phyloP scores from a whole-genome alignment of 352 stramenopile genomes.

The Phytophthora lateralis region DNA sequence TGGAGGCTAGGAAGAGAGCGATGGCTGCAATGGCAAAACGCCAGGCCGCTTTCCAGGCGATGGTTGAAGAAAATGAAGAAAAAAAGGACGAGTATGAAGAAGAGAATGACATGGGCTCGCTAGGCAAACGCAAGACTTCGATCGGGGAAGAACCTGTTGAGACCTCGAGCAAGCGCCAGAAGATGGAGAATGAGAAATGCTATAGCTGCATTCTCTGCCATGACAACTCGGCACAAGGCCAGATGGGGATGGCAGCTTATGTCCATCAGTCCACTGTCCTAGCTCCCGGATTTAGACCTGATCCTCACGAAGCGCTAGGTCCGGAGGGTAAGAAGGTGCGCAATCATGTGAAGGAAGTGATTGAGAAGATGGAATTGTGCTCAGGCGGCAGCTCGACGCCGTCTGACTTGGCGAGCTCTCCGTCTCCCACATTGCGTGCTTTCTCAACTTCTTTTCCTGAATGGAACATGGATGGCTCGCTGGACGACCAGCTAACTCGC shows the following conservation, averaged over 20 bases:
- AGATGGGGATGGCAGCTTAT: slow-evolving; percentile 87
- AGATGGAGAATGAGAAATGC: slow-evolving; percentile 43
- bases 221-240: slow-evolving; percentile 74
- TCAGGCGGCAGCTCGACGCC: slow-evolving; percentile 52
- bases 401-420: slow-evolving; percentile 42
- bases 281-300: slow-evolving; percentile 73
- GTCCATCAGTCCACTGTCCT: slow-evolving; percentile 89
- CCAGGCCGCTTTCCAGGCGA: slow-evolving; percentile 84
- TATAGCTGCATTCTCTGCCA: slow-evolving; percentile 89
- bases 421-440: slow-evolving; percentile 63
- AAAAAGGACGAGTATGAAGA: slow-evolving; percentile 33
- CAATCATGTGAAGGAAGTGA: slow-evolving; percentile 65
- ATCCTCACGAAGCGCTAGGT: slow-evolving; percentile 65
- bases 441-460: slow-evolving; percentile 68
- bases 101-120: slow-evolving; percentile 29
- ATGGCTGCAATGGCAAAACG: slow-evolving; percentile 83
- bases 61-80: slow-evolving; percentile 65
- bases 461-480: slow-evolving; percentile 64
- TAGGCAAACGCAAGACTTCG: slow-evolving; percentile 58
- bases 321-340: slow-evolving; percentile 58
- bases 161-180: slow-evolving; percentile 51
- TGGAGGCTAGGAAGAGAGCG: slow-evolving; percentile 76
- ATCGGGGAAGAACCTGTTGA: slow-evolving; percentile 37
- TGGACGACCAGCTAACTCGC: slow-evolving; percentile 56
- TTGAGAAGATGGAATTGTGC: slow-evolving; percentile 89